Percentiles rank a stretch among this genome's conserved stretches.
These are phyloP conservation scores for Rauvolfia tetraphylla DNA, from an alignment of 257 asterid genomes.

Conservation along the genomic window DNA sequence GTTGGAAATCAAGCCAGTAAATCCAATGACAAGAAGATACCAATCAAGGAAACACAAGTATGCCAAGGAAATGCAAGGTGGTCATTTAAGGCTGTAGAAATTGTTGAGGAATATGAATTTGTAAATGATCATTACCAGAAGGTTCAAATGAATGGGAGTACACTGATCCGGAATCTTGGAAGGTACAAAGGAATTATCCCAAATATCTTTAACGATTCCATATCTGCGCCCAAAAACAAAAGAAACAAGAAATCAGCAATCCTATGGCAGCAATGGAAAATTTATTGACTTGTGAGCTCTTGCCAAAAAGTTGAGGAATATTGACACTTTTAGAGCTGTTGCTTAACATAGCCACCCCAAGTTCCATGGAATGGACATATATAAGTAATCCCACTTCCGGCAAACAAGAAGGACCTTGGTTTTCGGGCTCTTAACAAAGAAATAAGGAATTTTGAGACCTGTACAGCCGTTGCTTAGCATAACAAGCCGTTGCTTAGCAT, in stretches of 20 bases:
- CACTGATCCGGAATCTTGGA: conserved; percentile 64
- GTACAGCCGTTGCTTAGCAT: not conserved
- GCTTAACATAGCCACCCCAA: not conserved
- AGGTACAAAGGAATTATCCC: conserved; percentile 44
- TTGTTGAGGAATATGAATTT: not conserved
- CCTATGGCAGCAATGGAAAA: not conserved
- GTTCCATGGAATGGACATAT: not conserved
- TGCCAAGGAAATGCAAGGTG: not conserved
- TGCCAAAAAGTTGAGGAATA: not conserved
- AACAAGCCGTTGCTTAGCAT: not conserved
- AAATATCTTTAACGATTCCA: conserved; percentile 48
- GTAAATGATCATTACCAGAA: conserved; percentile 57
- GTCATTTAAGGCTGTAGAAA: not conserved
- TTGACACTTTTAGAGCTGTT: not conserved
- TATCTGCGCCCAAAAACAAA: conserved; percentile 50
- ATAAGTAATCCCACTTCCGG: not conserved
- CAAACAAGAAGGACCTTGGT: not conserved
- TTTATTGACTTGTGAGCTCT: not conserved
- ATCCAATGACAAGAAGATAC: conserved; percentile 1
- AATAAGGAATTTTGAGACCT: not conserved
- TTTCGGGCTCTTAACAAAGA: not conserved
- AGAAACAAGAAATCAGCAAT: not conserved
- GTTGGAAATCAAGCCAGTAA: not conserved
- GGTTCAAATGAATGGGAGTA: conserved; percentile 79
- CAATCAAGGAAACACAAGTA: not conserved